phyloP scores from a whole-genome alignment of 768 basidiomycete species.

The Trametes elegans region DNA sequence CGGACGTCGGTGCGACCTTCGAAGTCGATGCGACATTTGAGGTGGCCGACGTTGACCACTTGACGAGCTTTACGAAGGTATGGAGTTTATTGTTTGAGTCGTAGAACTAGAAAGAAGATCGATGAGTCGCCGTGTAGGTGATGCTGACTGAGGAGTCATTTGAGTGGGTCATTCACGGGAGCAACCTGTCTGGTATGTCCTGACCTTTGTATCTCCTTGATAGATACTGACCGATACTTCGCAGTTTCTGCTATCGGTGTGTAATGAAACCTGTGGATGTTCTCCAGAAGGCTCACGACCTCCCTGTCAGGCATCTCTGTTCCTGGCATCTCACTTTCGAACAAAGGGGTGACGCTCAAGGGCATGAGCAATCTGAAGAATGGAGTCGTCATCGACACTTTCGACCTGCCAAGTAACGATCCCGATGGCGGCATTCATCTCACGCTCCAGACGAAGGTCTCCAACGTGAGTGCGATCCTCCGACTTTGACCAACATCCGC shows the following conservation, averaged over 20 bases:
- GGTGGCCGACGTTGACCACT: slow-evolving; percentile 52
- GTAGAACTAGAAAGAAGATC: too few relatives aligned
- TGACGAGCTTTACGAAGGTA: slow-evolving; percentile 67
- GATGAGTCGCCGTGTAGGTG: slow-evolving; percentile 30
- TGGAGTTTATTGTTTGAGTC: too few relatives aligned
- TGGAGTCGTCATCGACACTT: slow-evolving; percentile 61
- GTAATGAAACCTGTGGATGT: not conserved
- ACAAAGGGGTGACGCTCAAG: slow-evolving; percentile 60
- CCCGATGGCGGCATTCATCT: slow-evolving; percentile 70
- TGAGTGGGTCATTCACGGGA: slow-evolving; percentile 64
- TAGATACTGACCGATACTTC: too few relatives aligned
- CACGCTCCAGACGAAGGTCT: slow-evolving; percentile 55
- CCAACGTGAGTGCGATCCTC: slow-evolving; percentile 65
- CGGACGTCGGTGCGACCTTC: slow-evolving; percentile 63
- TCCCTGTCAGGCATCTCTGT: slow-evolving; percentile 50
- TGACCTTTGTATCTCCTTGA: not conserved
- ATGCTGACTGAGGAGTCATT: slow-evolving; percentile 65
- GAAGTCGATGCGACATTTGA: slow-evolving; percentile 53
- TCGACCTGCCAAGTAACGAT: slow-evolving; percentile 69
- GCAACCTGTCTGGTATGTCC: slow-evolving; percentile 56
- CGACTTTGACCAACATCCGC: not conserved
- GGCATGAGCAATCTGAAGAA: slow-evolving; percentile 68
- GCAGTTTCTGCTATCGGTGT: not conserved
- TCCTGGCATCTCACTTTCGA: slow-evolving; percentile 49
- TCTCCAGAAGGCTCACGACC: not conserved